phyloP scores from a whole-genome alignment of 257 asterid species.

The Parsonsia alboflavescens region DNA sequence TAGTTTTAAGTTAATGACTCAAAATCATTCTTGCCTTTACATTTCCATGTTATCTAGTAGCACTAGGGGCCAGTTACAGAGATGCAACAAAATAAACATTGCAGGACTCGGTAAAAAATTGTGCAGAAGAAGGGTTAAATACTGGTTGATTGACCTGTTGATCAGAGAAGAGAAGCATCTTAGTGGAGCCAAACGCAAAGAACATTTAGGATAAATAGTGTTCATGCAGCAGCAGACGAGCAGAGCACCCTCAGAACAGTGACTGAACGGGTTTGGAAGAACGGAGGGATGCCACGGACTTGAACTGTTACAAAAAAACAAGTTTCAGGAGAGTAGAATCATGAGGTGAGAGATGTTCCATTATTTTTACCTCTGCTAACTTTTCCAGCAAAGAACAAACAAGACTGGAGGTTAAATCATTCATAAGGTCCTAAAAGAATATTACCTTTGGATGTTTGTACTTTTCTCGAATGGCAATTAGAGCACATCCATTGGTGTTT shows the following conservation, averaged over 20 bases:
- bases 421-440: not conserved
- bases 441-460: conserved; percentile 80
- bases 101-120: conserved; percentile 55
- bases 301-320: conserved; percentile 53
- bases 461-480: conserved; percentile 67
- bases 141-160: conserved; percentile 21
- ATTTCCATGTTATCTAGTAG: conserved; percentile 28
- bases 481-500: conserved; percentile 43
- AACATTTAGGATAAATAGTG: conserved; percentile 25
- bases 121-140: conserved; percentile 15
- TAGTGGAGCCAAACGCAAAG: conserved; percentile 27
- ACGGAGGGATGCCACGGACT: conserved; percentile 60
- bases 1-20: conserved; percentile 34
- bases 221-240: conserved; percentile 21
- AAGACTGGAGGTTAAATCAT: not conserved
- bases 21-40: conserved; percentile 38
- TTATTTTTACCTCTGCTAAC: not conserved
- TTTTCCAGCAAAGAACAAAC: not conserved
- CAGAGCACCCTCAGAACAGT: conserved; percentile 38
- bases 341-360: not conserved
- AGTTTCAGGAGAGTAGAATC: not conserved
- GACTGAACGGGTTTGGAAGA: conserved; percentile 43
- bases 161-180: conserved; percentile 10
- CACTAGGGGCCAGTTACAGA: conserved; percentile 33
- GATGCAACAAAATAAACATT: conserved; percentile 30